A percentile compares a stretch with the other conserved stretches of the same genome.
Conservation (phyloP, 345 rosid species). For the Camelina hispida region DNA sequence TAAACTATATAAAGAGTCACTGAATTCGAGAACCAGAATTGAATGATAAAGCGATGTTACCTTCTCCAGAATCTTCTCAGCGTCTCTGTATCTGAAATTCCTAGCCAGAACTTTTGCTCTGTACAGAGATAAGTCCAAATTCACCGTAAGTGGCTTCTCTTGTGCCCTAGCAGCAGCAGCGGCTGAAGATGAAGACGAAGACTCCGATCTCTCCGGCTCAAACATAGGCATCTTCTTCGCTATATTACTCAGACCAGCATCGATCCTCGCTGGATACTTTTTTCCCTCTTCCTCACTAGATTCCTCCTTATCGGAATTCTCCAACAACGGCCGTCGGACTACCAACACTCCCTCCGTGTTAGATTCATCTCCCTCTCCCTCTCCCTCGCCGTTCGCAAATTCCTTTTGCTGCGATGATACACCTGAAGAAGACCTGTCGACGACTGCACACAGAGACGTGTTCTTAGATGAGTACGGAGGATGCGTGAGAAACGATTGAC, state of each 20-base stretch:
- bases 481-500: constrained; percentile 37
- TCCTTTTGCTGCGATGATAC: constrained; percentile 25
- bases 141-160: constrained; percentile 69
- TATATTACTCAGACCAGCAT: constrained; percentile 64
- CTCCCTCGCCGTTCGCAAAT: constrained; percentile 6
- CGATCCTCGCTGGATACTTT: constrained; percentile 54
- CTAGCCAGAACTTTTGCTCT: constrained; percentile 72
- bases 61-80: constrained; percentile 75
- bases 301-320: constrained; percentile 52
- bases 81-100: constrained; percentile 63
- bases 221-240: constrained; percentile 91
- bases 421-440: constrained; percentile 46
- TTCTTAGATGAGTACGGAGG: constrained; percentile 36
- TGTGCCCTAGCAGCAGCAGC: constrained; percentile 48
- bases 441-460: constrained; percentile 42
- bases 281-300: constrained; percentile 38
- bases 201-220: constrained; percentile 73
- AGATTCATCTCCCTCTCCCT: constrained; percentile 38
- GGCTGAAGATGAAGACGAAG: constrained; percentile 41
- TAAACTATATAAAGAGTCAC: constrained; percentile 11
- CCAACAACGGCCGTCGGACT: constrained; percentile 77
- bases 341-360: constrained; percentile 47
- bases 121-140: constrained; percentile 85
- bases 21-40: neutral
- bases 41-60: constrained; percentile 47